Percentiles rank a stretch among this genome's conserved stretches.
phyloP scores from a whole-genome alignment of 2,329 filamentous ascomycete genomes.

The Fusarium sp. region DNA sequence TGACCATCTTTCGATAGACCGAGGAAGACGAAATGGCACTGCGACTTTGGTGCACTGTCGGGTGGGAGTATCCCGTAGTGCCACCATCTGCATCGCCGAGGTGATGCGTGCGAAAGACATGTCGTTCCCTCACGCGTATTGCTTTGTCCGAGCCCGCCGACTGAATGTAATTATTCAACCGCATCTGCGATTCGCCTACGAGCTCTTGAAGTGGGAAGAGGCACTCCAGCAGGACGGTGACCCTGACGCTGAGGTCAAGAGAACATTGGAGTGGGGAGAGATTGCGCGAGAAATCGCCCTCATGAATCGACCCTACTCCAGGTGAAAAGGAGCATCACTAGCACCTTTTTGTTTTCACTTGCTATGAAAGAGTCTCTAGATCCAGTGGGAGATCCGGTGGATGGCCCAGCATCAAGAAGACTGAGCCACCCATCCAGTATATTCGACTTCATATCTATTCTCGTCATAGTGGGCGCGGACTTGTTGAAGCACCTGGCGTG shows the following conservation, averaged over 20 bases:
- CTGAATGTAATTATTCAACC: conserved; percentile 99
- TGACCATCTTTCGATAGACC: conserved; percentile 65
- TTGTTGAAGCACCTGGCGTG: background rate
- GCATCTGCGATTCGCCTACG: conserved; percentile 93
- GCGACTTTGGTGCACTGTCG: conserved; percentile 96
- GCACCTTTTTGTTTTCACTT: background rate
- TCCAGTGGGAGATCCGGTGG: background rate
- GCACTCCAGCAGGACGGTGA: conserved; percentile 67
- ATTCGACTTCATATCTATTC: background rate
- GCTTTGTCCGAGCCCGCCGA: conserved; percentile 90
- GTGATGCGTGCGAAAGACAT: conserved; percentile 87
- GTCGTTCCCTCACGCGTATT: conserved; percentile 93
- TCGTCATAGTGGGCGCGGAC: background rate
- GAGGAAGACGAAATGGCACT: conserved; percentile 79
- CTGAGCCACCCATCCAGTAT: background rate
- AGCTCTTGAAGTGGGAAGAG: conserved; percentile 97
- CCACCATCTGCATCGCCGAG: conserved; percentile 98
- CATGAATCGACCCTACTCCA: conserved; percentile 94
- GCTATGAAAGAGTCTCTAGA: background rate
- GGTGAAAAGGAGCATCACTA: conserved; percentile 54
- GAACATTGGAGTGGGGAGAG: conserved; percentile 92
- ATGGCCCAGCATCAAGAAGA: background rate
- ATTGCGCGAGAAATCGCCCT: conserved; percentile 90
- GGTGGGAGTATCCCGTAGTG: conserved; percentile 93
- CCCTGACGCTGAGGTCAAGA: conserved; percentile 61